phyloP scores from a whole-genome alignment of 1,284 basidiomycete species.

The Trichosporon coremiiforme region DNA sequence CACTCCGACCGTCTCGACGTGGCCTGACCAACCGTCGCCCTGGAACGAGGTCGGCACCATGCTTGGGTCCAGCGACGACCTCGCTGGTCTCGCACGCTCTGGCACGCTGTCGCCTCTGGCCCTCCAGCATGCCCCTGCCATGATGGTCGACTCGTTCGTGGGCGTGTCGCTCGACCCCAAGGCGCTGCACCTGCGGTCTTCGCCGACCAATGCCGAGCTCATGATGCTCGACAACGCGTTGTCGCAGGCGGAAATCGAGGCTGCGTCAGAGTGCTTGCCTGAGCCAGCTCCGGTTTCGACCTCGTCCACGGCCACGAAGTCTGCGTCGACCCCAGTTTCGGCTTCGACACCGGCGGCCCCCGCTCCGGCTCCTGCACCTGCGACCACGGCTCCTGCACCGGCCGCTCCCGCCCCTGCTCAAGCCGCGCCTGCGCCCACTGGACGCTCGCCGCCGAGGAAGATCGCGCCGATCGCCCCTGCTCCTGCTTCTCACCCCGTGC shows the following conservation, averaged over 20 bases:
- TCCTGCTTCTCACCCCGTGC: conserved; percentile 6
- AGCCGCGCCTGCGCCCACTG: neutral
- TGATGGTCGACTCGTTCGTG: conserved; percentile 14
- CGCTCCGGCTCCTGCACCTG: conserved; percentile 18
- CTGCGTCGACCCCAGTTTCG: conserved; percentile 15
- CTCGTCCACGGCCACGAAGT: neutral
- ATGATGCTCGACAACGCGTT: conserved; percentile 39
- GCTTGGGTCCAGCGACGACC: neutral
- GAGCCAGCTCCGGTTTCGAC: neutral
- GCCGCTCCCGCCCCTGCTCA: neutral
- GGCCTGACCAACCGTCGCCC: conserved; percentile 21
- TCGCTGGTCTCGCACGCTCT: neutral
- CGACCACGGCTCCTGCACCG: neutral
- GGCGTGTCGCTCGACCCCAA: conserved; percentile 33
- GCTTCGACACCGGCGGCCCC: conserved; percentile 14
- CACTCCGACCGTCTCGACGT: conserved; percentile 15
- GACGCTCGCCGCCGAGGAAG: conserved; percentile 3
- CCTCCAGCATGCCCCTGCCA: conserved; percentile 33
- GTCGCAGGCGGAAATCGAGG: conserved; percentile 40
- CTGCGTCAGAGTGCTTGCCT: conserved; percentile 14
- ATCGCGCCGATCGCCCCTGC: conserved; percentile 4
- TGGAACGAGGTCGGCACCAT: conserved; percentile 27
- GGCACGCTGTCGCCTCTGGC: conserved; percentile 40
- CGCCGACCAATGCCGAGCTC: conserved; percentile 27
- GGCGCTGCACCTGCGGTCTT: conserved; percentile 28